Evolutionary conservation across 306 rosid genomes (phyloP).

Genomic region (Fragaria vesca): DNA sequence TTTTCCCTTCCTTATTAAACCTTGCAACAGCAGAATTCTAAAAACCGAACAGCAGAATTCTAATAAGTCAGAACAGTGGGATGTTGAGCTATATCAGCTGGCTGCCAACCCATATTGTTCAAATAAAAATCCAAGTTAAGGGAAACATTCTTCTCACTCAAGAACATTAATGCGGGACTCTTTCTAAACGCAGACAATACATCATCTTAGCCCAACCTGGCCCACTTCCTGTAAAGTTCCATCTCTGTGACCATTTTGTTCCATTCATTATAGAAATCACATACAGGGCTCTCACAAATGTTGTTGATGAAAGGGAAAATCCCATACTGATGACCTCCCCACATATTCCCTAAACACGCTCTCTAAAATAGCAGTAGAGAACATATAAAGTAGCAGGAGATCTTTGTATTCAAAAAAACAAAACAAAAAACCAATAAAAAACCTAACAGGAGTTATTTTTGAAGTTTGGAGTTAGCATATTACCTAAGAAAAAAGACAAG

Average conservation of each 20-base stretch:
- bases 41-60: background rate
- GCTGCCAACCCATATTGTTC: conserved; percentile 5
- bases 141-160: background rate
- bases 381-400: no score
- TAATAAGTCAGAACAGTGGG: background rate
- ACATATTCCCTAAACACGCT: background rate
- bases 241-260: background rate
- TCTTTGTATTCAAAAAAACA: no score
- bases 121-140: background rate
- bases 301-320: background rate
- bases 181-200: background rate
- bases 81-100: background rate
- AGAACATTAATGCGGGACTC: background rate
- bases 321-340: background rate
- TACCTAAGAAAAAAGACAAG: no score
- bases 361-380: no score
- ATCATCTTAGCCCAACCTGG: background rate
- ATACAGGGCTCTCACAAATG: background rate
- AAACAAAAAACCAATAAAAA: no score
- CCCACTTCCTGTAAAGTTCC: background rate
- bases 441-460: no score
- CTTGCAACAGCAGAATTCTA: background rate
- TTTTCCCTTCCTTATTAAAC: background rate
- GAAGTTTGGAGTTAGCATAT: background rate
- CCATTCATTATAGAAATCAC: background rate